phyloP scores from a whole-genome alignment of 2,329 filamentous ascomycete genomes.

The Xylaria sp. region DNA sequence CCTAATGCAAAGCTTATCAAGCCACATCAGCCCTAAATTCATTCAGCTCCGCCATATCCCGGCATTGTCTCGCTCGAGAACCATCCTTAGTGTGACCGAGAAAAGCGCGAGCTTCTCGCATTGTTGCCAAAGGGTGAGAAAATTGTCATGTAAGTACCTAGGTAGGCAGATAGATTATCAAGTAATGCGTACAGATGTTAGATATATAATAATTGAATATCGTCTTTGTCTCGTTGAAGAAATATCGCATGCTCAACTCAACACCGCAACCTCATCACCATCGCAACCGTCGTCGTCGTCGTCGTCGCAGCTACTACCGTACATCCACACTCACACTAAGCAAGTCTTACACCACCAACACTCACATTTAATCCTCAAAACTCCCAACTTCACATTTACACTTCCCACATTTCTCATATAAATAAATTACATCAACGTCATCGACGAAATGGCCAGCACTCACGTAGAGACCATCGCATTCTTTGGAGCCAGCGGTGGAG shows the following conservation, averaged over 20 bases:
- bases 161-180: background rate
- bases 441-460: slow-evolving; percentile 8
- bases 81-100: slow-evolving; percentile 6
- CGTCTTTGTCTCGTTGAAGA: background rate
- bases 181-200: background rate
- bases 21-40: background rate
- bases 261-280: background rate
- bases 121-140: background rate
- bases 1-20: background rate
- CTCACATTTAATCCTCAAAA: background rate
- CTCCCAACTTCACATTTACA: background rate
- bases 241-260: background rate
- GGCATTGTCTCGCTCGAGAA: slow-evolving; percentile 2
- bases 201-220: background rate
- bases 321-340: background rate
- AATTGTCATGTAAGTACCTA: background rate
- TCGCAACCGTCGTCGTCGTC: background rate
- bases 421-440: background rate
- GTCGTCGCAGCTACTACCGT: background rate
- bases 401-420: background rate
- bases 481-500: slow-evolving; percentile 59
- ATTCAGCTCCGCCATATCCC: background rate
- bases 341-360: background rate
- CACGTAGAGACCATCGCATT: slow-evolving; percentile 53
- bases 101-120: slow-evolving; percentile 18